phyloP scores from a whole-genome alignment of 805 yeast genomes.

The Kodamaea kakaduensis region DNA sequence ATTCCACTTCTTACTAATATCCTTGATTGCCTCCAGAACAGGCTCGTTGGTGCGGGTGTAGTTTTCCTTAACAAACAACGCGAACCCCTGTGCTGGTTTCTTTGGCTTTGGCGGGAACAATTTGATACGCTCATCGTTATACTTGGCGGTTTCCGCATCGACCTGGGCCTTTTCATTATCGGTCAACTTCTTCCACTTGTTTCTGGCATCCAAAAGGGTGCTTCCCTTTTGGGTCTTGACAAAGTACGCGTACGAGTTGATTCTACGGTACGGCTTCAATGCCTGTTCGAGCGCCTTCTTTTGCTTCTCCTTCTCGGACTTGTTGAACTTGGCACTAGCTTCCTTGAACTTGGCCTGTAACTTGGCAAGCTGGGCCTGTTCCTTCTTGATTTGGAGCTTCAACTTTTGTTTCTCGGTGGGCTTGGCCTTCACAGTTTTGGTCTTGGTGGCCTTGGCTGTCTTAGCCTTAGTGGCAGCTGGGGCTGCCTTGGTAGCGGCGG shows the following conservation, averaged over 20 bases:
- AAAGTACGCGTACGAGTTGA: conserved; percentile 22
- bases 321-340: conserved; percentile 14
- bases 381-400: conserved; percentile 18
- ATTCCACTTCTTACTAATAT: conserved; percentile 29
- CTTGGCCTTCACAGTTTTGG: conserved; percentile 2
- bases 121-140: conserved; percentile 23
- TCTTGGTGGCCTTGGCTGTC: conserved; percentile 4
- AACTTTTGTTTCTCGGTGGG: conserved; percentile 14
- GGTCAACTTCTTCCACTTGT: conserved; percentile 25
- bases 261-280: conserved; percentile 20
- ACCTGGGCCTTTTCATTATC: conserved; percentile 26
- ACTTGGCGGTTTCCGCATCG: conserved; percentile 22
- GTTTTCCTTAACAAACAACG: conserved; percentile 26
- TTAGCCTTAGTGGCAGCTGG: background rate
- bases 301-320: conserved; percentile 17
- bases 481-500: background rate
- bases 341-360: conserved; percentile 19
- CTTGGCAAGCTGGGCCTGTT: conserved; percentile 12
- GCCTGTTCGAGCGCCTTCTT: conserved; percentile 18
- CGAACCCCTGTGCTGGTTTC: conserved; percentile 28
- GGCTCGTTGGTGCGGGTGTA: conserved; percentile 21
- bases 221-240: conserved; percentile 21
- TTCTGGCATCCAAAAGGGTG: conserved; percentile 15
- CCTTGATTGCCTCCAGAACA: conserved; percentile 24
- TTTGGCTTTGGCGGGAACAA: conserved; percentile 33